Evolutionary conservation across 441 rosid species (phyloP), one percentile per base, ranked within the genome.

Genomic region (Viola pubescens): DNA sequence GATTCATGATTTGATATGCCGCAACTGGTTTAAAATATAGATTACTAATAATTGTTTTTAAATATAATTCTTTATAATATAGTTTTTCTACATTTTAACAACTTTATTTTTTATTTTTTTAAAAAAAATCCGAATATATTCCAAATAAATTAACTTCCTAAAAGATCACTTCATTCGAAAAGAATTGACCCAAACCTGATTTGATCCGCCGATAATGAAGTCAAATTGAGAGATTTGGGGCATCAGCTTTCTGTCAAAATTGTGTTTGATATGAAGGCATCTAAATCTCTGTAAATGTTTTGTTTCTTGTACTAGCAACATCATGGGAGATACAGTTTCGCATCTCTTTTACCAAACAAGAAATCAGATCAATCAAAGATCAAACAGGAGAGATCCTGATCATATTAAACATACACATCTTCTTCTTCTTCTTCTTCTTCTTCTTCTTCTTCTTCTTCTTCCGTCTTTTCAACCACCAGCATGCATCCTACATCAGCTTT

Each of bases 331-430:
- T 42, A 11, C 26, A 37, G 57, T 39, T 61, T 60, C 66, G 69
- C 50, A 66, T 42, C 58, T 62, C 62, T 75, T 58, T 71, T 70
- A 62, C 60, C 66, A 14, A 66, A 58, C 75, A 69, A 16, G 19
- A 16, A 16, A 16, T 16, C 19, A 16, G 19, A 16, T 16, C 19
- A 16, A 16, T 16, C 19, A 16, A 16, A 16, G 34, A 56, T 48
- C 56, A 37, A n/a, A 4, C 47, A 19, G 50, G 37, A 6, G 19
- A 16, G 19, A 16, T 16, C 19, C 19, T 16, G 19, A 16, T 16
- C 19, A 16, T 16, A 16, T 16, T 9, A 11, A 13, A 19, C 42
- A 48, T 37, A 45, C 40, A 7, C 39, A 46, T 41, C 56, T 58
- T 61, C 19, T 16, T 16, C 19, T 16, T 16, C 19, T 16, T 16